Evolutionary conservation across 345 rosid species (phyloP).

Genomic region (Acer negundo): DNA sequence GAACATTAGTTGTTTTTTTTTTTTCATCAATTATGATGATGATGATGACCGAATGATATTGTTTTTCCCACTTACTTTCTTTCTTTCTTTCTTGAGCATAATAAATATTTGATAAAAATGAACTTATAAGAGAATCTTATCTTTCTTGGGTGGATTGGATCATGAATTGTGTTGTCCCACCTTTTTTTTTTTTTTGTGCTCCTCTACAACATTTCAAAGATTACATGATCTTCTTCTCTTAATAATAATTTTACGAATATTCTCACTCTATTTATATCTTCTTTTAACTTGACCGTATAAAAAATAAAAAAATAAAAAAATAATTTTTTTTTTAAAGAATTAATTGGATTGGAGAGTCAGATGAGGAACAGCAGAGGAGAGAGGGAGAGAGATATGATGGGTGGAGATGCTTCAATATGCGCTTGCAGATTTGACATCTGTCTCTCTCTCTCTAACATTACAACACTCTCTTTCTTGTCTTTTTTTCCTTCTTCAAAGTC

Average conservation of each 20-base stretch:
- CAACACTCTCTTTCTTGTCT: slow-evolving; percentile 1
- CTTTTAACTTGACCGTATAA: neutral
- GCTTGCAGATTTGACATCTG: slow-evolving; percentile 48
- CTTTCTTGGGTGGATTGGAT: slow-evolving; percentile 12
- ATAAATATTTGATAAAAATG: neutral
- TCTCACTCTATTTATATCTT: no score
- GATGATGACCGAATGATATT: neutral
- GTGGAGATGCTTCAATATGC: slow-evolving; percentile 52
- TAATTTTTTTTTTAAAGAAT: no score
- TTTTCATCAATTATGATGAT: neutral
- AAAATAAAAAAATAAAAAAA: neutral
- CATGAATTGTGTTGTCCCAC: neutral
- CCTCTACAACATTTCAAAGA: neutral
- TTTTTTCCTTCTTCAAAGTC: neutral
- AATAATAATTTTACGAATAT: neutral
- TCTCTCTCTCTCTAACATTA: slow-evolving; percentile 19
- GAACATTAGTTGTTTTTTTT: neutral
- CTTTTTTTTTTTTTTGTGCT: neutral
- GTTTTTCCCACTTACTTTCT: neutral
- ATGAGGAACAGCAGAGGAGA: neutral
- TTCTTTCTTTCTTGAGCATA: neutral
- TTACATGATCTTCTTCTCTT: neutral
- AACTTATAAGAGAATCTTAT: slow-evolving; percentile 7
- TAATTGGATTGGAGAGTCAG: slow-evolving; percentile 10
- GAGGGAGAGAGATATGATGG: slow-evolving; percentile 22